Evolutionary conservation across 2,329 filamentous ascomycete species (phyloP).

Genomic region (Hypoxylon rubiginosum): DNA sequence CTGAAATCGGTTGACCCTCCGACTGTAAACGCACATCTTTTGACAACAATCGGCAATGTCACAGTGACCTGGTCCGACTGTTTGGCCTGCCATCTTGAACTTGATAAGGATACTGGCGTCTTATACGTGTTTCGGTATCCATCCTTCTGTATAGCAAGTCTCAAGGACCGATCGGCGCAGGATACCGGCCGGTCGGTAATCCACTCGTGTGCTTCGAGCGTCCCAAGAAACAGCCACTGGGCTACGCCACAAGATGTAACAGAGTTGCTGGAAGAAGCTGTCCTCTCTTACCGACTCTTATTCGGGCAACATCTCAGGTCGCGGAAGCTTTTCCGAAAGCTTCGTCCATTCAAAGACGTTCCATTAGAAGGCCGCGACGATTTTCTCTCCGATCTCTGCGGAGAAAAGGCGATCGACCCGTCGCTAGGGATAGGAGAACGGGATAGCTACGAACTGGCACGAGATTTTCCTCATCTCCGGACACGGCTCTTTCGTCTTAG

Average conservation of each 20-base stretch:
- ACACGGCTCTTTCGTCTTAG: conserved; percentile 28
- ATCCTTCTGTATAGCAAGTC: conserved; percentile 41
- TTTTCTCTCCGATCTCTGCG: conserved; percentile 25
- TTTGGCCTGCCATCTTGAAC: conserved; percentile 45
- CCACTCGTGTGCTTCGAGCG: not conserved
- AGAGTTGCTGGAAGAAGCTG: conserved; percentile 39
- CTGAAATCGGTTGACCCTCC: conserved; percentile 6
- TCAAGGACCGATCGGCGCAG: conserved; percentile 10
- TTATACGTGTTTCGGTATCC: conserved; percentile 46
- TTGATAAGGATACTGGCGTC: conserved; percentile 37
- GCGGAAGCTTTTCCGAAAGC: conserved; percentile 33
- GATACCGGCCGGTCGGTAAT: not conserved
- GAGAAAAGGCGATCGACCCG: conserved; percentile 9
- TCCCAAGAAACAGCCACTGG: conserved; percentile 13
- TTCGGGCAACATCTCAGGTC: conserved; percentile 42
- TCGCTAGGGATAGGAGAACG: conserved; percentile 16
- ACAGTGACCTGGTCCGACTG: conserved; percentile 43
- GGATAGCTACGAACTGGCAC: conserved; percentile 37
- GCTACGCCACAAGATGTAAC: conserved; percentile 35
- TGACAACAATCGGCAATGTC: conserved; percentile 38
- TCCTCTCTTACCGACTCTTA: conserved; percentile 45
- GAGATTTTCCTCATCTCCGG: conserved; percentile 36
- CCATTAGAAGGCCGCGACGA: conserved; percentile 21
- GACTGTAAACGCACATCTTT: conserved; percentile 37
- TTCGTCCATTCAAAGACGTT: conserved; percentile 28